Percentiles rank a stretch among this genome's conserved stretches.
phyloP scores from a whole-genome alignment of 2,329 filamentous ascomycete genomes.

The Aurifilum marmelostoma region DNA sequence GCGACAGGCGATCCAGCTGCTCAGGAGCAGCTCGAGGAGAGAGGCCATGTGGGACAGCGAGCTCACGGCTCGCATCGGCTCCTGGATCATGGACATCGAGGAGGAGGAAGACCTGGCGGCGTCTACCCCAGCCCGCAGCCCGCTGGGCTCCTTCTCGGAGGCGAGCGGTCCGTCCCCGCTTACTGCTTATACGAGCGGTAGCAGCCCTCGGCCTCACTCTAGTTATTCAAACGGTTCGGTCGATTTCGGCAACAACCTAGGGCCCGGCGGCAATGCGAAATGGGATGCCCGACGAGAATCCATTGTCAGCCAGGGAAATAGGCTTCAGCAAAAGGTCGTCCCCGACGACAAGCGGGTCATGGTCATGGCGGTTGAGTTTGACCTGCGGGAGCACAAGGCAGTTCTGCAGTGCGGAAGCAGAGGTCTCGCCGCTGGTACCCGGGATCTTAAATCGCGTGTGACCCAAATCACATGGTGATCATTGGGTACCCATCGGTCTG shows the following conservation, averaged over 20 bases:
- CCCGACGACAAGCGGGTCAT: conserved; percentile 60
- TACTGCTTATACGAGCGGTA: conserved; percentile 31
- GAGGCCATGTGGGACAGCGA: conserved; percentile 74
- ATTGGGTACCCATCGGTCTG: background rate
- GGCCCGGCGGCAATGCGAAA: conserved; percentile 49
- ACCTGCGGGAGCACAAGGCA: conserved; percentile 55
- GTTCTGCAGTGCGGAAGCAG: conserved; percentile 58
- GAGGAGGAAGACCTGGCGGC: conserved; percentile 46
- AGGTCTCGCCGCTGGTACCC: conserved; percentile 49
- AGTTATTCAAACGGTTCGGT: conserved; percentile 35
- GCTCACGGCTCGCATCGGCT: conserved; percentile 57
- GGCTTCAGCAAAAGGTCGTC: conserved; percentile 40
- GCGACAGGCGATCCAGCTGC: conserved; percentile 62
- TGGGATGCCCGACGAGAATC: conserved; percentile 40
- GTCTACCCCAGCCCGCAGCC: conserved; percentile 37
- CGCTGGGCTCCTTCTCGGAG: conserved; percentile 27
- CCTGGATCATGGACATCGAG: conserved; percentile 59
- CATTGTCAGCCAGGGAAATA: conserved; percentile 33
- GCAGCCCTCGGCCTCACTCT: conserved; percentile 33
- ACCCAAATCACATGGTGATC: conserved; percentile 53
- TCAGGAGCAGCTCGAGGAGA: conserved; percentile 61
- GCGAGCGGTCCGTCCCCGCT: conserved; percentile 13
- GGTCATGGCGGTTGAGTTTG: conserved; percentile 60
- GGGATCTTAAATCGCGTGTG: conserved; percentile 51
- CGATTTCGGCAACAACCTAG: conserved; percentile 43